Base-by-base conservation (phyloP, 2,329 filamentous ascomycete species). In the Dactylonectria estremocensis region DNA sequence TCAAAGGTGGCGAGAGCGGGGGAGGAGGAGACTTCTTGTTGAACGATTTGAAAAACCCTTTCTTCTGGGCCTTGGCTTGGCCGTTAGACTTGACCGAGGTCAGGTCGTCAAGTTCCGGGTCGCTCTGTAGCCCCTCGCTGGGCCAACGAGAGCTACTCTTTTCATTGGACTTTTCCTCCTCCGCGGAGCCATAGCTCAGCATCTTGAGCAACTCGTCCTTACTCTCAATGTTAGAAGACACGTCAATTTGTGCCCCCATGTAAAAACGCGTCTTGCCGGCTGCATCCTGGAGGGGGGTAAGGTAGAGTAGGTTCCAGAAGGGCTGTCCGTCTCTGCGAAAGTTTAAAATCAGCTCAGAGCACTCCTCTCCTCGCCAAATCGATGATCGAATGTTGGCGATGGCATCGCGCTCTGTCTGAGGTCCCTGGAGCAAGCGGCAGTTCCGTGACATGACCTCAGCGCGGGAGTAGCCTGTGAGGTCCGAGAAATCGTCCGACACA, bases 221-320 rank as follows among this genome's bases (percentile, higher is more conserved):
- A 56, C 80, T 84, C 62, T 85, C 83, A 37, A 90, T 82, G 0
- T 84, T 85, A 2, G 86, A 86, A 0, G 87, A 89, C 14, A 89
- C 85, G 68, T 91, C 87, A 58, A 90, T 83, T 68, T 90, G 87
- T 0, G 84, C 88, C 1, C 87, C 88, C 16, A 91, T 80, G 71
- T 86, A 88, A 76, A 86, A 89, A 0, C 80, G 81, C 2, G 87
- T 76, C 8, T 83, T 83, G 3, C 88, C 88, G 0, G 80, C 71
- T 0, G 78, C 75, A 64, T 89, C 84, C 24, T 83, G 80, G 1
- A 91, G 77, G 0, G 89, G 88, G 53, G 85, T 83, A 1, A 86
- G 77, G 56, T 87, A 89, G 0, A 90, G 78, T 9, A 90, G 74
- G 57, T 90, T 90, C 86, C 86, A 89, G 70, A 88, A 89, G 0